These are phyloP conservation scores for Starmera quercuum DNA, from an alignment of 805 yeast genomes.

Conservation along the genomic window DNA sequence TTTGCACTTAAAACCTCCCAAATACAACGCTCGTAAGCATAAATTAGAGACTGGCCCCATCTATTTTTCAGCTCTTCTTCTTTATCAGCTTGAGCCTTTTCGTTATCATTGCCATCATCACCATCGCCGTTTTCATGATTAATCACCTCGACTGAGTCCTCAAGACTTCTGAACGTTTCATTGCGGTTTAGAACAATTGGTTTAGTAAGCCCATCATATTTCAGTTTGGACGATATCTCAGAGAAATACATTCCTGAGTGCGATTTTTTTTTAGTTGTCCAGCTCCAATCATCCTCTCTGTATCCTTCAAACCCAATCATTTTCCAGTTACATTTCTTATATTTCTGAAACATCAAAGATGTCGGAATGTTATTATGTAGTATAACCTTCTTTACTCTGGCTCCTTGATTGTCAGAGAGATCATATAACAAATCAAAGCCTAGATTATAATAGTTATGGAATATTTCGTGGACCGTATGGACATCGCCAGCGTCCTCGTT, in stretches of 20 bases:
- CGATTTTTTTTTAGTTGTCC: slow-evolving; percentile 4
- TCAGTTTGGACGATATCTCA: slow-evolving; percentile 19
- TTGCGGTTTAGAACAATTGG: slow-evolving; percentile 8
- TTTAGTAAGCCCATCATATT: background rate
- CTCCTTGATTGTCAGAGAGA: slow-evolving; percentile 20
- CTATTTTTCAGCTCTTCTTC: slow-evolving; percentile 19
- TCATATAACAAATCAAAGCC: slow-evolving; percentile 51
- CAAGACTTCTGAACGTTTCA: slow-evolving; percentile 29
- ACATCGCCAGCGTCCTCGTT: slow-evolving; percentile 3
- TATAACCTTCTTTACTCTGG: slow-evolving; percentile 36
- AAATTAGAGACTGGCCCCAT: slow-evolving; percentile 36
- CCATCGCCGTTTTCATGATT: slow-evolving; percentile 26
- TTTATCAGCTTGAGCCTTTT: slow-evolving; percentile 27
- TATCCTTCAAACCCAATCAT: slow-evolving; percentile 12
- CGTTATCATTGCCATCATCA: slow-evolving; percentile 6
- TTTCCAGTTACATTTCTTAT: slow-evolving; percentile 40
- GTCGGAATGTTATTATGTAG: slow-evolving; percentile 46
- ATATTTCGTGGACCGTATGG: slow-evolving; percentile 19
- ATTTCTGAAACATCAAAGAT: slow-evolving; percentile 44
- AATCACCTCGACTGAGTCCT: slow-evolving; percentile 30
- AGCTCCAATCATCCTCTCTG: background rate
- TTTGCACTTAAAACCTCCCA: slow-evolving; percentile 35
- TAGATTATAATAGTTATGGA: slow-evolving; percentile 48
- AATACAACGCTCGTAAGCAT: slow-evolving; percentile 31
- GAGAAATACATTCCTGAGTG: slow-evolving; percentile 21